A percentile compares a stretch with the other conserved stretches of the same genome.
Evolutionary conservation across 805 yeast genomes (phyloP).

Genomic region (Wickerhamiella azyma): DNA sequence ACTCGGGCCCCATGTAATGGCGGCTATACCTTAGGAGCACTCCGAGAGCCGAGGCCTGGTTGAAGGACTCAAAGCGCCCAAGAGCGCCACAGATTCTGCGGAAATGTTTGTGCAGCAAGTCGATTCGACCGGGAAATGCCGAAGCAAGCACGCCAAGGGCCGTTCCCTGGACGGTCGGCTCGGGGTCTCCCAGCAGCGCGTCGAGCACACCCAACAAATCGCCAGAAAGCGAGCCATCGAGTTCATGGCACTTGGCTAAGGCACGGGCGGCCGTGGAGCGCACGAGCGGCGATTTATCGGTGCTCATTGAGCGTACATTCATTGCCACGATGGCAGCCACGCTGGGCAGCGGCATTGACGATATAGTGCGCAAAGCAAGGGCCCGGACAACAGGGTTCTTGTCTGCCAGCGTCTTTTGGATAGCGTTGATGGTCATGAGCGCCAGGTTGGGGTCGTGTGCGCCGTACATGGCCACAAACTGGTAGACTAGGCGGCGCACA

Average conservation of each 20-base stretch:
- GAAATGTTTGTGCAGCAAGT: slow-evolving; percentile 57
- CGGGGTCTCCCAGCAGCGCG: slow-evolving; percentile 49
- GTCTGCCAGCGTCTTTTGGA: slow-evolving; percentile 70
- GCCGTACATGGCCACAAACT: slow-evolving; percentile 62
- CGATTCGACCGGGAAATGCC: slow-evolving; percentile 44
- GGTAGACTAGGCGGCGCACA: slow-evolving; percentile 61
- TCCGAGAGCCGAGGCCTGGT: slow-evolving; percentile 47
- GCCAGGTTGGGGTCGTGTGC: slow-evolving; percentile 84
- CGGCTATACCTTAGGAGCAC: slow-evolving; percentile 55
- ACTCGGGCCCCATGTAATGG: slow-evolving; percentile 40
- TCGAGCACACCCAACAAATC: slow-evolving; percentile 40
- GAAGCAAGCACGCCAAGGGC: slow-evolving; percentile 46
- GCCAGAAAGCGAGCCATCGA: slow-evolving; percentile 31
- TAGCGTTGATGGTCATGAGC: slow-evolving; percentile 74
- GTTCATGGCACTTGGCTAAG: slow-evolving; percentile 41
- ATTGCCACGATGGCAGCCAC: slow-evolving; percentile 66
- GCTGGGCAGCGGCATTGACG: slow-evolving; percentile 72
- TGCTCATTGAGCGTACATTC: slow-evolving; percentile 51
- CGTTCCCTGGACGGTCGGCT: slow-evolving; percentile 52
- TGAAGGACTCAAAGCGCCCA: slow-evolving; percentile 54
- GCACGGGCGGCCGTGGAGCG: slow-evolving; percentile 71
- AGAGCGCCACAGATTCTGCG: slow-evolving; percentile 40
- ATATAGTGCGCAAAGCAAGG: slow-evolving; percentile 60
- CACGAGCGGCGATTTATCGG: slow-evolving; percentile 66
- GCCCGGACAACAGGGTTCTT: slow-evolving; percentile 55